Conservation (phyloP, 2,329 filamentous ascomycete genomes). For the Cercospora zeae-maydis region DNA sequence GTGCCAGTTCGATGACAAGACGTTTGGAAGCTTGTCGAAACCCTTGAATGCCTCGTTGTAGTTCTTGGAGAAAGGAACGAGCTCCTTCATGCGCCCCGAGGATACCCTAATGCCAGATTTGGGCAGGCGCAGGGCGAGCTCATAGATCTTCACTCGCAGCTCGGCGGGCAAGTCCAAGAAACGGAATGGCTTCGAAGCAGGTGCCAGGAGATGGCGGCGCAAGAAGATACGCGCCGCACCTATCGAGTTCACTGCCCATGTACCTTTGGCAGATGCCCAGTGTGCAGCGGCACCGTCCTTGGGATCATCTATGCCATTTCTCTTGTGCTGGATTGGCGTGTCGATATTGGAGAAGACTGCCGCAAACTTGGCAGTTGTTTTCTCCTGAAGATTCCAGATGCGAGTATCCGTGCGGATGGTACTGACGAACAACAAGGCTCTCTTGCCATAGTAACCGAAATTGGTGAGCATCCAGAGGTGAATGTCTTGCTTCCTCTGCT, state of each 20-base stretch:
- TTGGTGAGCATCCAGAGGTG: constrained; percentile 3
- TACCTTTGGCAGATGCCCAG: background rate
- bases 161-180: constrained; percentile 18
- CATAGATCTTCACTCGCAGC: constrained; percentile 13
- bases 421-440: background rate
- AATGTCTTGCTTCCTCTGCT: background rate
- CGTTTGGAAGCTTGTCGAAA: background rate
- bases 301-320: background rate
- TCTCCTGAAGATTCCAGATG: background rate
- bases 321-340: background rate
- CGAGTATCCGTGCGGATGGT: background rate
- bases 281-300: background rate
- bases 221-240: background rate
- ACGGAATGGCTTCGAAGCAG: background rate
- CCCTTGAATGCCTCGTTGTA: background rate
- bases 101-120: constrained; percentile 4
- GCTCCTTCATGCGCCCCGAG: too few relatives aligned
- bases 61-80: background rate
- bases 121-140: constrained; percentile 4
- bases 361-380: background rate
- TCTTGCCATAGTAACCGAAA: background rate
- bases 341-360: background rate
- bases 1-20: too few relatives aligned
- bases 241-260: background rate
- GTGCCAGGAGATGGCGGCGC: background rate